Evolutionary conservation across 768 basidiomycete species (phyloP).

Genomic region (Boletellus sp.): DNA sequence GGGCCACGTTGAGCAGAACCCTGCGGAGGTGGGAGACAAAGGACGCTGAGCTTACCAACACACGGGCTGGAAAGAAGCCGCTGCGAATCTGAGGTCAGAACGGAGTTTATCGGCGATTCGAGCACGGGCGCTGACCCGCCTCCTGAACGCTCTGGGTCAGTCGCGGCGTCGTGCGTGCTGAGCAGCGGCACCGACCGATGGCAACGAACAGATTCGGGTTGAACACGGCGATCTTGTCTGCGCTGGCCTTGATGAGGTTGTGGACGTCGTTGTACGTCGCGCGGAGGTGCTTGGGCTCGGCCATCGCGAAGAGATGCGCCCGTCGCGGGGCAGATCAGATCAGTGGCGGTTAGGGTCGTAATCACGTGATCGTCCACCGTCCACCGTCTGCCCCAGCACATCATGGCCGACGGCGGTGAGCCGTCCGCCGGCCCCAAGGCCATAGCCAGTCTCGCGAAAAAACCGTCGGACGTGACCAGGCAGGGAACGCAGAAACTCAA

Average conservation of each 20-base stretch:
- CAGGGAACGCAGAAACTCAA: conserved; percentile 75
- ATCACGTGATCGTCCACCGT: conserved; percentile 19
- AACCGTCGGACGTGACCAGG: conserved; percentile 63
- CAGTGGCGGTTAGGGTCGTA: background rate
- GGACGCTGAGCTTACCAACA: conserved; percentile 51
- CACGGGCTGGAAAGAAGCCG: conserved; percentile 94
- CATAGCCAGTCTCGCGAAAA: conserved; percentile 74
- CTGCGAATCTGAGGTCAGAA: conserved; percentile 37
- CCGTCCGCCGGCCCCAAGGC: conserved; percentile 48
- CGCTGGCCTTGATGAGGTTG: conserved; percentile 71
- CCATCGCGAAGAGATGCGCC: conserved; percentile 21
- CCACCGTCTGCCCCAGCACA: background rate
- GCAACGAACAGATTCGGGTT: conserved; percentile 85
- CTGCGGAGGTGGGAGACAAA: background rate
- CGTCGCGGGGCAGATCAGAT: background rate
- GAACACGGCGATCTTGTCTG: conserved; percentile 72
- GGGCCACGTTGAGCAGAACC: background rate
- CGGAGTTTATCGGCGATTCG: conserved; percentile 10
- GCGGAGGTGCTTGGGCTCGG: conserved; percentile 55
- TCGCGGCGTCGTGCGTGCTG: background rate
- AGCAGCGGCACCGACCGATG: conserved; percentile 52
- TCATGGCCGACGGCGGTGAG: conserved; percentile 17
- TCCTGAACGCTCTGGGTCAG: conserved; percentile 39
- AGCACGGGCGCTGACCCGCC: conserved; percentile 63
- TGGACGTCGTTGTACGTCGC: conserved; percentile 93